Percentiles rank a stretch among this genome's conserved stretches.
Evolutionary conservation across 176 grass and related monocot species (phyloP).

Genomic region (Eleusine coracana): DNA sequence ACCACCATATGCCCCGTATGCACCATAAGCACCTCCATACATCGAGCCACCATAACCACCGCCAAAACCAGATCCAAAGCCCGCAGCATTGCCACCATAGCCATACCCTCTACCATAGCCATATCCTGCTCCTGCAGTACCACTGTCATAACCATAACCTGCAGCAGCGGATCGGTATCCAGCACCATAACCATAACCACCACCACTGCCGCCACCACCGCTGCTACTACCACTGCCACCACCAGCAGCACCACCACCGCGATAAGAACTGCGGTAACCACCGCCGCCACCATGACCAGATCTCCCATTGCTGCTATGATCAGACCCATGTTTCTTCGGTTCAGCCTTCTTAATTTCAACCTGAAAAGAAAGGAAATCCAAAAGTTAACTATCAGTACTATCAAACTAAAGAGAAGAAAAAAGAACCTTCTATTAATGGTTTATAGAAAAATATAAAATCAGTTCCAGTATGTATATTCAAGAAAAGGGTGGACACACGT

Average conservation of each 20-base stretch:
- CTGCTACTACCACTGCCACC: constrained; percentile 5
- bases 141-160: constrained; percentile 51
- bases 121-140: constrained; percentile 51
- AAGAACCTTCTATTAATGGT: not conserved
- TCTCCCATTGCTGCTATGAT: constrained; percentile 62
- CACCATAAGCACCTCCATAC: constrained; percentile 72
- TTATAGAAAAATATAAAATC: not conserved
- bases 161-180: constrained; percentile 54
- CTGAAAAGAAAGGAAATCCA: constrained; percentile 45
- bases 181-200: constrained; percentile 46
- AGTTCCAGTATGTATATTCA: not conserved
- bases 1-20: constrained; percentile 51
- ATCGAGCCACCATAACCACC: constrained; percentile 69
- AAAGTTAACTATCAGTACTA: not conserved
- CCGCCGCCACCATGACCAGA: constrained; percentile 44
- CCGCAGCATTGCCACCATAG: constrained; percentile 60
- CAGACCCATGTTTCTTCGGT: constrained; percentile 84
- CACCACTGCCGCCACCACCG: constrained; percentile 31
- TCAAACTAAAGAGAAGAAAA: not conserved
- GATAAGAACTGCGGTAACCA: constrained; percentile 59
- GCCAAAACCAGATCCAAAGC: constrained; percentile 61
- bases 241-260: constrained; percentile 35
- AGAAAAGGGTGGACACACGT: not conserved
- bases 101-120: constrained; percentile 72
- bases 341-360: constrained; percentile 99